Evolutionary conservation across 1,284 basidiomycete species (phyloP), one percentile per base, ranked within the genome.

Genomic region (Rhodotorula mucilaginosa): DNA sequence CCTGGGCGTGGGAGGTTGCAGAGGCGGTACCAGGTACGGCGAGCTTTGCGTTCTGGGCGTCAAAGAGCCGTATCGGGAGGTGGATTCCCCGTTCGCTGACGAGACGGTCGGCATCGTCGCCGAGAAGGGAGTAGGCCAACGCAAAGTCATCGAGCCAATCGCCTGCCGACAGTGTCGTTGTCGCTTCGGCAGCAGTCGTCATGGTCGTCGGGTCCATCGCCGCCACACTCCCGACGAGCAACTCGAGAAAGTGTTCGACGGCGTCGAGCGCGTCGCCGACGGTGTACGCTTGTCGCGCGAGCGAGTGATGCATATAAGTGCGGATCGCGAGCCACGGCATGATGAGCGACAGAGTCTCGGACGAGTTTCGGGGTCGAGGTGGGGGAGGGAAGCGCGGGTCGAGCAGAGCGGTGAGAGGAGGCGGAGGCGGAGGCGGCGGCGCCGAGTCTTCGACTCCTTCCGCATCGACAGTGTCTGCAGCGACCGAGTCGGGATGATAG

Each of bases 271-370:
- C 81, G 61, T 83, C 77, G 13, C 84, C 84, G 12, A 83, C 78
- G 15, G 83, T 85, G 78, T 84, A 85, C 0, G 84, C 83, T 68
- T 85, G 84, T 60, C 83, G 77, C 7, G 82, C 85, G 8, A 86
- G 80, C 51, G 83, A 81, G 68, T 84, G 83, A 62, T 85, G 83
- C 34, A 85, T 80, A 61, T 83, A 81, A 62, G 83, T 81, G 51
- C 82, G 80, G 31, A 84, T 80, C 0, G 82, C 79, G 1, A 21
- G 2, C 63, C 67, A 63, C 2, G 64, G 26, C 10, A 57, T 18
- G 26, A 57, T 18, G 26, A 59, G 49, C 26, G 34, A 21, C 39
- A 44, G 12, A 44, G 39, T 44, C 39, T 44, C 39, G 39, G 39
- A 44, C 0, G 39, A 44, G 39, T 56, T 10, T 29, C 54, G n/a